phyloP scores from a whole-genome alignment of 2,329 filamentous ascomycete genomes.

The Fusarium falciforme region DNA sequence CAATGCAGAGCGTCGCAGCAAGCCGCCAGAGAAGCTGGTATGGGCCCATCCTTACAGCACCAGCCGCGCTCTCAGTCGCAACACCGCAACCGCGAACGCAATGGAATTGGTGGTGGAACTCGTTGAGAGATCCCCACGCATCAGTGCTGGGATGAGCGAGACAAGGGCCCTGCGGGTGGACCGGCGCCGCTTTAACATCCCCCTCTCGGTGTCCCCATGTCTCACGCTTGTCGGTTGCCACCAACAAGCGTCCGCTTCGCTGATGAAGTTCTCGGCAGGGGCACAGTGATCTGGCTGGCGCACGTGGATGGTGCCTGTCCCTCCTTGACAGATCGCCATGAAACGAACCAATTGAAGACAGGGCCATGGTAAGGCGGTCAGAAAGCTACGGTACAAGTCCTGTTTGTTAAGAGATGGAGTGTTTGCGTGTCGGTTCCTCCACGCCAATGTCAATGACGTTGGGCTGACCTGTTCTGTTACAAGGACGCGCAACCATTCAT shows the following conservation, averaged over 20 bases:
- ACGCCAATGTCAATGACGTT: not conserved
- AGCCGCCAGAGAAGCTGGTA: constrained; percentile 12
- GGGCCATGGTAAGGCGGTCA: constrained; percentile 31
- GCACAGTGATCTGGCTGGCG: constrained; percentile 26
- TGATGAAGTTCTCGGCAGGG: constrained; percentile 36
- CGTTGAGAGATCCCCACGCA: constrained; percentile 33
- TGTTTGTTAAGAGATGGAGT: constrained; percentile 6
- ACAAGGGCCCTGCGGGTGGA: constrained; percentile 21
- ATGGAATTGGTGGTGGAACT: constrained; percentile 32
- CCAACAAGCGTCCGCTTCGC: constrained; percentile 7
- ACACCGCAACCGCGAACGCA: constrained; percentile 4
- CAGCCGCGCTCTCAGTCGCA: not conserved
- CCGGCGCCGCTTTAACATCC: constrained; percentile 15
- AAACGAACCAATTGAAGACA: constrained; percentile 21
- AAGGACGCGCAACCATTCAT: not conserved
- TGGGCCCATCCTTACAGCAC: constrained; percentile 29
- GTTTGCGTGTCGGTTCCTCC: constrained; percentile 10
- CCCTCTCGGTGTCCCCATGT: constrained; percentile 7
- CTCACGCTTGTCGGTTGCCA: constrained; percentile 17
- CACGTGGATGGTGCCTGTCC: constrained; percentile 38
- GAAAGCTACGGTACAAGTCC: constrained; percentile 10
- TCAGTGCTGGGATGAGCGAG: constrained; percentile 8
- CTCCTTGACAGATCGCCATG: constrained; percentile 28
- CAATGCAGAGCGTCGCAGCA: constrained; percentile 13
- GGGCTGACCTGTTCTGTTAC: not conserved